These are phyloP conservation scores for Handroanthus guayacan DNA, from an alignment of 257 asterid species.

Conservation along the genomic window DNA sequence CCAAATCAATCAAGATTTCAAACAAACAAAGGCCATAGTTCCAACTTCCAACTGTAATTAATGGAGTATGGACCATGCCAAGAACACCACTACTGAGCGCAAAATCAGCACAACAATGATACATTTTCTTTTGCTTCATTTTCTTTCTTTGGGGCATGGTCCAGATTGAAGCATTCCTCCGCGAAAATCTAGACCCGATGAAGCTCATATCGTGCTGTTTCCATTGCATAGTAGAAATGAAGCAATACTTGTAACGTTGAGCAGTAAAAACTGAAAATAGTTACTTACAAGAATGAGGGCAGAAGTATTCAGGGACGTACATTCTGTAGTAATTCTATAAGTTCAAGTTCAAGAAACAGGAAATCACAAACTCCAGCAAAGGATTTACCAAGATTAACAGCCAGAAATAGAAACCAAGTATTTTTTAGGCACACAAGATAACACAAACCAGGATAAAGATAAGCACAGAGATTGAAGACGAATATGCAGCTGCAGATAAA, in stretches of 20 bases:
- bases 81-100: too few relatives aligned
- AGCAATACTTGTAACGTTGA: constrained; percentile 1
- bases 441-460: not conserved
- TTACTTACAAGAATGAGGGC: constrained; percentile 29
- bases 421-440: constrained; percentile 34
- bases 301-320: not conserved
- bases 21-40: too few relatives aligned
- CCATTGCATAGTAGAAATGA: too few relatives aligned
- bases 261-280: constrained; percentile 12
- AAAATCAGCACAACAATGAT: too few relatives aligned
- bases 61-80: too few relatives aligned
- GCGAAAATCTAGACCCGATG: too few relatives aligned
- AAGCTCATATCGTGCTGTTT: too few relatives aligned
- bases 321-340: constrained; percentile 25
- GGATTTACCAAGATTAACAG: constrained; percentile 29
- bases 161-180: too few relatives aligned
- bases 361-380: constrained; percentile 30
- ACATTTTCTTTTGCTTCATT: too few relatives aligned
- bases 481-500: constrained; percentile 24
- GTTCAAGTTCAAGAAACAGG: constrained; percentile 11
- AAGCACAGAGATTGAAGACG: constrained; percentile 15
- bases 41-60: too few relatives aligned
- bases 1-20: too few relatives aligned
- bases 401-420: constrained; percentile 23
- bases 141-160: too few relatives aligned